These are phyloP conservation scores for Lichtheimia corymbifera DNA, from an alignment of 371 early-diverging fungal genomes.

Conservation along the genomic window DNA sequence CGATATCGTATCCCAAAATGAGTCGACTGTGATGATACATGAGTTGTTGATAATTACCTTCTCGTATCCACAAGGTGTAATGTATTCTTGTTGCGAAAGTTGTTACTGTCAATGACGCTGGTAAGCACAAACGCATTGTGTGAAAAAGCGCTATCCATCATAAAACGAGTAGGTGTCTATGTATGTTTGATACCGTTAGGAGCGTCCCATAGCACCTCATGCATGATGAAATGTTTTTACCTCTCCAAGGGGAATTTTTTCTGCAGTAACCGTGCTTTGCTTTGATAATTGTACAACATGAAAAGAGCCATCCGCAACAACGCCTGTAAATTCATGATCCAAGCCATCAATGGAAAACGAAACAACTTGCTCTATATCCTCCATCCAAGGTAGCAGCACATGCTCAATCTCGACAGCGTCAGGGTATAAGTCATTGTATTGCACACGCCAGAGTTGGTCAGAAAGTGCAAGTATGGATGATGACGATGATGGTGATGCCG, in stretches of 20 bases:
- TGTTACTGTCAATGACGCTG: neutral
- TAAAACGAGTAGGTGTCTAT: constrained; percentile 2
- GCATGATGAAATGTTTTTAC: constrained; percentile 8
- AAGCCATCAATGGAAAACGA: neutral
- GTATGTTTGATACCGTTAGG: neutral
- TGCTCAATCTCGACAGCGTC: constrained; percentile 21
- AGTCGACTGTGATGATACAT: neutral
- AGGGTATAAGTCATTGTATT: constrained; percentile 6
- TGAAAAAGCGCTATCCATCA: neutral
- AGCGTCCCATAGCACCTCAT: neutral
- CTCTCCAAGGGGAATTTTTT: constrained; percentile 24
- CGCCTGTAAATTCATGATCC: constrained; percentile 12
- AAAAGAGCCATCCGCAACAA: constrained; percentile 24
- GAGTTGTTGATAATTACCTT: neutral
- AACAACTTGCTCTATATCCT: constrained; percentile 8
- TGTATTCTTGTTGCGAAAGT: neutral
- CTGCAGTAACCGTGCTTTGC: constrained; percentile 12
- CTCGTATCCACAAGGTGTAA: constrained; percentile 4
- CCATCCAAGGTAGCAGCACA: constrained; percentile 16
- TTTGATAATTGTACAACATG: constrained; percentile 14
- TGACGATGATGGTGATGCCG: neutral
- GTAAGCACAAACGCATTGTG: constrained; percentile 6
- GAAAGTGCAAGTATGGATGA: constrained; percentile 22
- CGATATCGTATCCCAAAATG: neutral
- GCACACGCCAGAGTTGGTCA: constrained; percentile 27